Base-by-base conservation (phyloP, 306 rosid species). In the Citrullus amarus region DNA sequence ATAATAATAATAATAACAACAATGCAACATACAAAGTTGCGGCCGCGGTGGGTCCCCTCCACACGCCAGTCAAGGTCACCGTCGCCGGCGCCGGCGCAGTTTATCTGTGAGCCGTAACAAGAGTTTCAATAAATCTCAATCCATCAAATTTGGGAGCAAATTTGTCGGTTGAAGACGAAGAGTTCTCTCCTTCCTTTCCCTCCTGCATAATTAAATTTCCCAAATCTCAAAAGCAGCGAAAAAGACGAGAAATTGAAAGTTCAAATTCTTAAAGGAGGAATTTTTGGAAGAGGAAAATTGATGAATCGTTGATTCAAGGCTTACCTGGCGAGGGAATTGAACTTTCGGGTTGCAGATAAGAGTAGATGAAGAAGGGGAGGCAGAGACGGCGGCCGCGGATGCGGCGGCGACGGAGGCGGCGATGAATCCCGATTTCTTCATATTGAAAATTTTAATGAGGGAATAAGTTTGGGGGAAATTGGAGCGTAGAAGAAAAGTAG, bases 351-450 rank as follows among this genome's bases (percentile, higher is more conserved):
- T 57, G 32, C 60, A 65, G 44, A 32, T 5, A 32, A 50, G 28
- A 4, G 75, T 22, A 11, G 75, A 9, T 7, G 88, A 53, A 11
- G 83, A 74, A 1, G 89, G 79, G 11, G 92, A 85, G 9, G 79
- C 82, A 3, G 87, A 61, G 46, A 43, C 80, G 15, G 86, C 84
- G 48, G 86, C 70, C 78, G 90, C 88, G 7, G 92, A 74, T 0
- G 86, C 88, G 36, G 90, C 88, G 63, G 89, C 91, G 67, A 85
- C n/a, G 32, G 90, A 77, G 69, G 89, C 93, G 2, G 90, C 93
- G 28, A 89, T 65, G 79, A 87, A 54, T 57, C 89, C 82, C 32
- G 88, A 85, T 44, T 84, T 83, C 88, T 89, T 89, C 91, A 87
- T 89, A 18, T 32, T 59, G 72, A 5, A 57, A 48, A 4, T 2